phyloP scores from a whole-genome alignment of 2,329 filamentous ascomycete species.

The Sodiomyces alkalinus region DNA sequence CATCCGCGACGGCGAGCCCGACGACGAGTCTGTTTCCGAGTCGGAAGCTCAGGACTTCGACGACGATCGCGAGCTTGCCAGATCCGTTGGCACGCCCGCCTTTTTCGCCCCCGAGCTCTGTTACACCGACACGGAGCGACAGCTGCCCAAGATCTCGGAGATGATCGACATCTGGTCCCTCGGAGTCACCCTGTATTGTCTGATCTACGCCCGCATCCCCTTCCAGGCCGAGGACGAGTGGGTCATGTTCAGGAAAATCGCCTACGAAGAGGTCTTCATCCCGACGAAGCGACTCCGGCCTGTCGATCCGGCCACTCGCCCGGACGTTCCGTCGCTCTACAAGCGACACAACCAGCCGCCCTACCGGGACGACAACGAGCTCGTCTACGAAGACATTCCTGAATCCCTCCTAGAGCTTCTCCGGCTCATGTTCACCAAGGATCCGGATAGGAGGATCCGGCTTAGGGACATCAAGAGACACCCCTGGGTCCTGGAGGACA shows the following conservation, averaged over 20 bases:
- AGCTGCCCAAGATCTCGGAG: slow-evolving; percentile 67
- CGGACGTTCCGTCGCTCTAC: slow-evolving; percentile 37
- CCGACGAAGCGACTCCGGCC: slow-evolving; percentile 70
- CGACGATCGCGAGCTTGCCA: slow-evolving; percentile 89
- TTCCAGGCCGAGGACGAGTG: slow-evolving; percentile 88
- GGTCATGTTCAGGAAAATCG: slow-evolving; percentile 82
- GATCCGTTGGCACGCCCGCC: slow-evolving; percentile 92
- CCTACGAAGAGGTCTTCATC: slow-evolving; percentile 83
- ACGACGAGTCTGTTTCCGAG: slow-evolving; percentile 59
- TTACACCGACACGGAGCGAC: slow-evolving; percentile 61
- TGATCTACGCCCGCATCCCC: slow-evolving; percentile 85
- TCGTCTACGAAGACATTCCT: slow-evolving; percentile 76
- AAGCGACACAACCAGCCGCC: slow-evolving; percentile 45
- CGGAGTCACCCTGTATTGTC: slow-evolving; percentile 88
- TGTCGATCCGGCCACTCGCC: slow-evolving; percentile 44
- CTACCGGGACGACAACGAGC: slow-evolving; percentile 62
- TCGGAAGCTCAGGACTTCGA: slow-evolving; percentile 78
- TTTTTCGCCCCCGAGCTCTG: slow-evolving; percentile 97
- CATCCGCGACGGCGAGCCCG: slow-evolving; percentile 65
- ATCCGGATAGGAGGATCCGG: slow-evolving; percentile 76
- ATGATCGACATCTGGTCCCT: slow-evolving; percentile 97
- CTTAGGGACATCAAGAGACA: slow-evolving; percentile 88
- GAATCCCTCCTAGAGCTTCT: slow-evolving; percentile 68
- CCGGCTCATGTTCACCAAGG: slow-evolving; percentile 67
- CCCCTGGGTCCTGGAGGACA: slow-evolving; percentile 71